Evolutionary conservation across 495 filamentous ascomycete genomes (phyloP), one percentile per base, ranked within the genome.

Genomic region (Amphirosellinia nigrospora): DNA sequence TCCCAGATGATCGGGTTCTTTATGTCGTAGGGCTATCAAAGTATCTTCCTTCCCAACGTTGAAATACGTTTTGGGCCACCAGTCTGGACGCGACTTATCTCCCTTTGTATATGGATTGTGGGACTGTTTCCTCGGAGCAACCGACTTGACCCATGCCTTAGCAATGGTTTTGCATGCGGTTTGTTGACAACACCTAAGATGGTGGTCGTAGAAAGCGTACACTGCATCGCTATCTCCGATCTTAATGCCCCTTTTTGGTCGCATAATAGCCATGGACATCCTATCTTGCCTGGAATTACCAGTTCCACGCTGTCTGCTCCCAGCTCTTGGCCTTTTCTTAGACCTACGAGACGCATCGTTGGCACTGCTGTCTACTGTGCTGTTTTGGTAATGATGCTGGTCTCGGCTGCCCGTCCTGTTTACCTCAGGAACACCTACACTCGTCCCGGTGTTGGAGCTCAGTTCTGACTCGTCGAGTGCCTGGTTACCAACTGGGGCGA

Each of bases 121-220:
- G 0, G 90, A 89, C 76, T 97, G 93, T 78, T 98, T 98, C 70
- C 92, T 93, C 0, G 94, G 92, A 61, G 94, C 92, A 3, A 97
- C 90, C 19, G 89, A 85, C 74, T 92, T 94, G 72, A 97, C 90
- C 80, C 93, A 94, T 4, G 86, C 90, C 77, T 95, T 96, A 10
- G 88, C 88, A 39, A 96, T 88, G 21, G 87, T 79, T 73, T 93
- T 92, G 79, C 91, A 91, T 59, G 90, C 88, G 8, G 87, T 85
- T 74, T 96, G 93, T 73, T 94, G 92, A 63, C 93, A 82, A 36
- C 84, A 84, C 65, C 87, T 86, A 70, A 95, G 90, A 0, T 88
- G 80, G 23, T 85, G 86, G 38, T 86, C 82, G 70, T 93, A 92
- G 72, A 91, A 92, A 9, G 82, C 80, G 72, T 87, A 86, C 15